Evolutionary conservation across 352 stramenopile genomes (phyloP), one percentile per base, ranked within the genome.

Genomic region (Plasmopara halstedii): DNA sequence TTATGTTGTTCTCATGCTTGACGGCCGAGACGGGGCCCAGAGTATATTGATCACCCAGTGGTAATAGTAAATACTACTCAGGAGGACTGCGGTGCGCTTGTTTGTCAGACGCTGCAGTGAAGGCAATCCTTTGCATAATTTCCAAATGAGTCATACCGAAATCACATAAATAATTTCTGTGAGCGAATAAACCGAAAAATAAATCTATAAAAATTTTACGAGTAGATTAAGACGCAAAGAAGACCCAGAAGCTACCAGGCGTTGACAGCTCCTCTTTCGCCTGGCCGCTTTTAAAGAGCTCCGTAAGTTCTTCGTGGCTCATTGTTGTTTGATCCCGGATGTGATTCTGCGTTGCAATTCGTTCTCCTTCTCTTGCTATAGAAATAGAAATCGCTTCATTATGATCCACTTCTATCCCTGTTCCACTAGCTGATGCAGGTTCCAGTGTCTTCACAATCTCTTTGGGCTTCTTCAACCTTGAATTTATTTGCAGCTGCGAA

Each of bases 161-260:
- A n/a, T n/a, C n/a, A n/a, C n/a, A n/a, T n/a, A n/a, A n/a, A n/a
- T n/a, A n/a, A n/a, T n/a, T n/a, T n/a, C n/a, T n/a, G n/a, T n/a
- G n/a, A n/a, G n/a, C n/a, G n/a, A n/a, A n/a, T n/a, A n/a, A n/a
- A n/a, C n/a, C n/a, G n/a, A n/a, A n/a, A n/a, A n/a, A n/a, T n/a
- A n/a, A n/a, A n/a, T n/a, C n/a, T n/a, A n/a, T n/a, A n/a, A n/a
- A n/a, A n/a, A n/a, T n/a, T n/a, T n/a, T n/a, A n/a, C n/a, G n/a
- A n/a, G n/a, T n/a, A n/a, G n/a, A n/a, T 62, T 55, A 27, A 55
- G 59, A 58, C 27, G 60, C 52, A 53, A 69, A 57, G 44, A 69
- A 46, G 17, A 69, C 11, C 5, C 51, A 38, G 27, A 66, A 69
- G 42, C 47, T 69, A 36, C 50, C 11, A 17, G 56, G 46, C 23